Conservation (phyloP, 2,329 filamentous ascomycete species). For the Cladophialophora psammophila region DNA sequence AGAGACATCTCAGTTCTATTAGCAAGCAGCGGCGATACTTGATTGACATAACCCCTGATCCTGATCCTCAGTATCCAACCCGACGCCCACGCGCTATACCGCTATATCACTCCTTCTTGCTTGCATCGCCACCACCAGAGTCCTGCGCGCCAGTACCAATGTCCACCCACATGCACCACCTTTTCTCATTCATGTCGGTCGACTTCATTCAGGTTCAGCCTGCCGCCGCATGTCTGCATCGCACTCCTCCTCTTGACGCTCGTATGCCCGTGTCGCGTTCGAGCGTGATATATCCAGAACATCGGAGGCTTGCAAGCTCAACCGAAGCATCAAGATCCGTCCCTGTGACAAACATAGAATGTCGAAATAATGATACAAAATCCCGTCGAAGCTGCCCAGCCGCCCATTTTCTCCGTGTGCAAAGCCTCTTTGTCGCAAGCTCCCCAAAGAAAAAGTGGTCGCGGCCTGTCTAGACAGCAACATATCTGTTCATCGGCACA, state of each 20-base stretch:
- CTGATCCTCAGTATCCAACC: background rate
- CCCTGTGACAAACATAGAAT: conserved; percentile 1
- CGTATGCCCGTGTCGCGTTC: conserved; percentile 18
- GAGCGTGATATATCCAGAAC: conserved; percentile 11
- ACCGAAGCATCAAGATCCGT: background rate
- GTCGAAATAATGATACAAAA: conserved; percentile 25
- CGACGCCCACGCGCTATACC: conserved; percentile 8
- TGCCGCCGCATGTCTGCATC: conserved; percentile 1
- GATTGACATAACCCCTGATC: conserved; percentile 11
- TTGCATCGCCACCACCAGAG: background rate
- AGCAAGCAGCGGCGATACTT: conserved; percentile 20
- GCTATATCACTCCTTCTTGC: conserved; percentile 8
- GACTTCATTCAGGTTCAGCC: conserved; percentile 10
- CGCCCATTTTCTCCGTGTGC: conserved; percentile 11
- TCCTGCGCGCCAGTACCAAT: conserved; percentile 12
- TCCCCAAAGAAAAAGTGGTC: conserved; percentile 6
- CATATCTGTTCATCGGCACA: conserved; percentile 5
- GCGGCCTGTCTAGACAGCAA: conserved; percentile 7
- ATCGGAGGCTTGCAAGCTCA: background rate
- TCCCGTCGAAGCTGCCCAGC: conserved; percentile 8
- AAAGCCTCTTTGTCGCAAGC: conserved; percentile 5
- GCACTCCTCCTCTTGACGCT: conserved; percentile 4
- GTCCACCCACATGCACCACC: background rate
- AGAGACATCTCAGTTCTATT: conserved; percentile 14
- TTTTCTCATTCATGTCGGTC: conserved; percentile 5